Base-by-base conservation (phyloP, 2,329 filamentous ascomycete genomes). In the Exophiala mesophila region DNA sequence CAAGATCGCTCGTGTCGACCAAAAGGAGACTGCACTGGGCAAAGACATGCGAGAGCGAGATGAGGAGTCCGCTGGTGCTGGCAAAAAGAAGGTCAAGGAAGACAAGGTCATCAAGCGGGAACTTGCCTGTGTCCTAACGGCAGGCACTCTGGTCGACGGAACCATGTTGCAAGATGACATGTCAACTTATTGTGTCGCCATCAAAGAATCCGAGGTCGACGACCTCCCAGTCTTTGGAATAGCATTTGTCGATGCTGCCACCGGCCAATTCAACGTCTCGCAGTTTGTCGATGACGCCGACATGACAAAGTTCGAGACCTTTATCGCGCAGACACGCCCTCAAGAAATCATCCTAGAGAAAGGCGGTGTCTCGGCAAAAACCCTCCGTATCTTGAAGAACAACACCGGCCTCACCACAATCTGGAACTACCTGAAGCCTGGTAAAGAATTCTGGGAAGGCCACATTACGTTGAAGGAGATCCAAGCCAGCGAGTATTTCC, bases 1-100 rank as follows among this genome's bases (percentile, higher is more conserved):
- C 77, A 98, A 98, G 66, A 94, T 98, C 40, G 92, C 92, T 5
- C 77, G 90, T 13, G 92, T 98, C 17, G 92, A 97, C 62, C 92
- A 98, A 63, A 89, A 89, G 74, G 92, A 98, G 67, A 94, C 88
- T 23, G 92, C 92, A 2, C 70, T 98, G 6, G 89, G 83, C 44
- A 98, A 98, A 62, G 90, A 98, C 64, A 97, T 98, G 92, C 83
- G 92, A n/a, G 92, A 98, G 64, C 79, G 90, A 36, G 86, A 85
- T 50, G 77, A 74, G 43, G 70, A 72, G 50, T 36, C 45, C 17
- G 41, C 7, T 18, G 41, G 28, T 5, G 67, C 62, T 4, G 56
- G 53, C n/a, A 65, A 57, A 28, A 71, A 64, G 48, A 72, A 71
- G 47, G 55, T 63, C 16, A 92, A 89, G 63, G 83, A 82, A 23